phyloP scores from a whole-genome alignment of 768 basidiomycete species.

The Suillus plorans region DNA sequence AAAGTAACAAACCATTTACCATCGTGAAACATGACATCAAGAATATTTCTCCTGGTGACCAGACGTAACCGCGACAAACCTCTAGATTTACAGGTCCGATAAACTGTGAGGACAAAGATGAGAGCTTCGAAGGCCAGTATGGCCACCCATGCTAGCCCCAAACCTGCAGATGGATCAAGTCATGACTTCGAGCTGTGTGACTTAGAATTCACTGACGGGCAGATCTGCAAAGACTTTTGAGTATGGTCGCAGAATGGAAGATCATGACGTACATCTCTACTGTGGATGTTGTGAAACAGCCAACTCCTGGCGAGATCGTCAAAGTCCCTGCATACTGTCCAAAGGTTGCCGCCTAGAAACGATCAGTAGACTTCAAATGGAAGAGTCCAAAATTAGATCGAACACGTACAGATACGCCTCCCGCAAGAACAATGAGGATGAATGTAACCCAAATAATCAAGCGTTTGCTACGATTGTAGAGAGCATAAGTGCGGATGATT shows the following conservation, averaged over 20 bases:
- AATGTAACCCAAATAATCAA: slow-evolving; percentile 38
- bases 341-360: neutral
- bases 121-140: slow-evolving; percentile 49
- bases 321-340: neutral
- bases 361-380: neutral
- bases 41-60: slow-evolving; percentile 30
- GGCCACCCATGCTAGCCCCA: slow-evolving; percentile 47
- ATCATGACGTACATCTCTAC: neutral
- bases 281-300: neutral
- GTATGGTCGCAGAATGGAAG: neutral
- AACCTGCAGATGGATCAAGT: slow-evolving; percentile 15
- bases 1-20: slow-evolving; percentile 35
- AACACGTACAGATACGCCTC: slow-evolving; percentile 36
- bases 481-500: slow-evolving; percentile 48
- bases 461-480: slow-evolving; percentile 44
- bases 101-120: slow-evolving; percentile 46
- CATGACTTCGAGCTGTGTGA: neutral
- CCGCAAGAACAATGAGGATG: slow-evolving; percentile 30
- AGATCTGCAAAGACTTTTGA: neutral
- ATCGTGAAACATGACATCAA: slow-evolving; percentile 47
- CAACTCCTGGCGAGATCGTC: neutral
- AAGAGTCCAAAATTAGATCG: slow-evolving; percentile 1
- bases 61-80: slow-evolving; percentile 17
- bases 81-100: slow-evolving; percentile 42
- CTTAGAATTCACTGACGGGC: neutral